A percentile compares a stretch with the other conserved stretches of the same genome.
Evolutionary conservation across 306 rosid genomes (phyloP).

Genomic region (Cicer arietinum): DNA sequence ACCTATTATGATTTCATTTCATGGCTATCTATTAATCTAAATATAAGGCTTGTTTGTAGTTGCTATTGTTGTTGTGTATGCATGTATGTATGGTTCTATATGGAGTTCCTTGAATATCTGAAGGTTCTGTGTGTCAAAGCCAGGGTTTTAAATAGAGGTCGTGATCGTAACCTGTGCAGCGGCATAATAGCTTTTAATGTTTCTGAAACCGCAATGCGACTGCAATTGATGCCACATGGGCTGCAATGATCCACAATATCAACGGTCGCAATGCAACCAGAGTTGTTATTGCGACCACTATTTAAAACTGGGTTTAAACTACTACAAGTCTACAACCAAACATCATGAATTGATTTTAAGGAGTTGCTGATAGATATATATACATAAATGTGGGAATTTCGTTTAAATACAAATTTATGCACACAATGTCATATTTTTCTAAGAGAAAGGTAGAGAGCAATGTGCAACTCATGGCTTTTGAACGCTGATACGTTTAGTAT

Average conservation of each 20-base stretch:
- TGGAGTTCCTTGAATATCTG: conserved; percentile 3
- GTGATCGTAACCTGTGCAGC: no score
- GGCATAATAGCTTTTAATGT: no score
- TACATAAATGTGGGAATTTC: neutral
- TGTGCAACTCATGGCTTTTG: neutral
- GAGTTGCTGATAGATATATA: conserved; percentile 51
- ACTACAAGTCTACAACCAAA: neutral
- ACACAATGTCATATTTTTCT: conserved; percentile 3
- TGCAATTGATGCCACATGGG: no score
- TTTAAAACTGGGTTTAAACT: no score
- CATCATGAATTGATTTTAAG: conserved; percentile 13
- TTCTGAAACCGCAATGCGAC: no score
- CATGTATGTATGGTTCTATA: neutral
- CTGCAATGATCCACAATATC: no score
- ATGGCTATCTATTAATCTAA: neutral
- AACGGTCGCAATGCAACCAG: no score
- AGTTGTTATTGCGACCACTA: no score
- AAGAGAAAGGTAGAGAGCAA: conserved; percentile 25
- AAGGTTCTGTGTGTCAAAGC: neutral
- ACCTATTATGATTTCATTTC: neutral
- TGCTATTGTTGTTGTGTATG: neutral
- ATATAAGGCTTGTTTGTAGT: conserved; percentile 10
- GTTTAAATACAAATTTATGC: conserved; percentile 11
- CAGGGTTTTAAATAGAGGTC: no score
- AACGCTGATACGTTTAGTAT: neutral